These are phyloP conservation scores for Clavaria fumosa DNA, from an alignment of 768 basidiomycete genomes.

Conservation along the genomic window DNA sequence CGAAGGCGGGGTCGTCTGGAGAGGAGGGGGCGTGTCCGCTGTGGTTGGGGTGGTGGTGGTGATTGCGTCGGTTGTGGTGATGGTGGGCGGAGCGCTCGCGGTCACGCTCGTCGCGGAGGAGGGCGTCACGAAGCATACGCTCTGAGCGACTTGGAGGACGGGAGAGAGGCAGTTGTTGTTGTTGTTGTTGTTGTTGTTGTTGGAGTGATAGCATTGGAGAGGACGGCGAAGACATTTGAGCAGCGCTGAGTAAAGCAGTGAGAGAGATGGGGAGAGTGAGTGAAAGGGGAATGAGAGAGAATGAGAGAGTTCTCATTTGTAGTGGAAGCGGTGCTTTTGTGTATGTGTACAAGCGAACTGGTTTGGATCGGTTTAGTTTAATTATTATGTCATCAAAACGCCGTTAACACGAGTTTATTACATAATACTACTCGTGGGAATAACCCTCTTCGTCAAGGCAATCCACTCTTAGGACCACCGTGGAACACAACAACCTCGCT, in stretches of 20 bases:
- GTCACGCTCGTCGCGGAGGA: slow-evolving; percentile 23
- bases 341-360: too few relatives aligned
- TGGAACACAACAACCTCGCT: too few relatives aligned
- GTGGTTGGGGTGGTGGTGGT: not conserved
- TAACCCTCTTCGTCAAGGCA: too few relatives aligned
- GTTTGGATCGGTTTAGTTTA: too few relatives aligned
- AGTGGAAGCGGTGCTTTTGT: not conserved
- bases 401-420: too few relatives aligned
- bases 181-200: too few relatives aligned
- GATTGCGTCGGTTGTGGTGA: slow-evolving; percentile 1
- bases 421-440: too few relatives aligned
- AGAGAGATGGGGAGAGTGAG: not conserved
- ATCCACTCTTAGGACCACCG: too few relatives aligned
- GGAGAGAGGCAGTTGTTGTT: too few relatives aligned
- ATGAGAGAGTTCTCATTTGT: not conserved
- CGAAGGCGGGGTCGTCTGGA: slow-evolving; percentile 15
- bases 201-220: not conserved
- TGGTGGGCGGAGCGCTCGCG: slow-evolving; percentile 11
- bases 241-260: not conserved
- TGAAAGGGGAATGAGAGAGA: not conserved
- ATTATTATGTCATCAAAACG: too few relatives aligned
- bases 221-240: not conserved
- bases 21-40: slow-evolving; percentile 3
- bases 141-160: slow-evolving; percentile 14
- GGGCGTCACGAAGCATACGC: slow-evolving; percentile 38